Evolutionary conservation across 352 stramenopile genomes (phyloP), one percentile per base, ranked within the genome.

Genomic region (Globisporangium sylvaticum): DNA sequence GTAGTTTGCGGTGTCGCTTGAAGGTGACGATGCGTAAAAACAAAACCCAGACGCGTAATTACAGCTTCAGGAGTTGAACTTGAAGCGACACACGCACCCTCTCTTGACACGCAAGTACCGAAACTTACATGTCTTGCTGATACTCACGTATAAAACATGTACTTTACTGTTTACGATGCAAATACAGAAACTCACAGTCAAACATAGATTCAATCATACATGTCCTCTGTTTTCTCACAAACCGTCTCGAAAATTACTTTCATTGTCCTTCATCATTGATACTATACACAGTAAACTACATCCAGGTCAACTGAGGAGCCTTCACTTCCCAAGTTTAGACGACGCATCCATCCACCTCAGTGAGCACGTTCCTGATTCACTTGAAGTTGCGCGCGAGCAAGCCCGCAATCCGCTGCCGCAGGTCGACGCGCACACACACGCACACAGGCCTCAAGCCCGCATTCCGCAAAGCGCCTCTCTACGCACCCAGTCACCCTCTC

Each of bases 1-100:
- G 7, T 7, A 3, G 1, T 15, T 37, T 54, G 15, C 4, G 32
- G 42, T 58, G 53, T 58, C 34, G 44, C 27, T 25, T 31, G 57
- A 54, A 15, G 14, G 34, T 53, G 9, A 10, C 7, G 22, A 25
- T 2, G 3, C 60, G 54, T 59, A 59, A 59, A 59, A 25, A 59
- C n/a, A 52, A 42, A 6, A 64, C 1, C 15, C 27, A 32, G 6
- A 3, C 12, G 20, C 62, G 70, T 76, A 76, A 71, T 71, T 76
- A 76, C 70, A 25, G 48, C 27, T 70, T 71, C 70, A 65, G 70
- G 39, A 56, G 44, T 73, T 75, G 71, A 78, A 75, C 71, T 75
- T 75, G 64, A 72, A 74, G 70, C 66, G 65, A 72, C 48, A 74
- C 44, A 55, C 65, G 68, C 29, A 48, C 56, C n/a, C 12, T 31